Evolutionary conservation across 2,329 filamentous ascomycete genomes (phyloP).

Genomic region (Colletotrichum sp.): DNA sequence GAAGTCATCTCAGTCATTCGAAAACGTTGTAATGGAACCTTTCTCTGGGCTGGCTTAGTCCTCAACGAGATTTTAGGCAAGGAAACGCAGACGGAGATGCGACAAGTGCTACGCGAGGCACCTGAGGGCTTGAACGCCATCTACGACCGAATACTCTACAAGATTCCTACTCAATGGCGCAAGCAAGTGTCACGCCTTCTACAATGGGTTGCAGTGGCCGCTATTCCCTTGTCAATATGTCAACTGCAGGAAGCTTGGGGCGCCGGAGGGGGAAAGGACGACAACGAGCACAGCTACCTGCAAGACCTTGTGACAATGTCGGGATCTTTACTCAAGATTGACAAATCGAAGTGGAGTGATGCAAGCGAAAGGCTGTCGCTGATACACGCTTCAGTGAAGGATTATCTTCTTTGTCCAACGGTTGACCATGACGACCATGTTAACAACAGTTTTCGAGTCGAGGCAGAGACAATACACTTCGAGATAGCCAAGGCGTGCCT

Average conservation of each 20-base stretch:
- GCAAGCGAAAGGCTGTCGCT: no score
- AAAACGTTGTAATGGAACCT: neutral
- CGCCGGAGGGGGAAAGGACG: neutral
- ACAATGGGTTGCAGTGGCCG: neutral
- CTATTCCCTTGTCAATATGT: neutral
- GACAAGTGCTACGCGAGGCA: neutral
- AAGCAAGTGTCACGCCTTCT: neutral
- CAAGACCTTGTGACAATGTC: neutral
- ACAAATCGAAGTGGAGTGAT: no score
- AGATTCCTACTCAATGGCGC: neutral
- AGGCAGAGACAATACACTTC: no score
- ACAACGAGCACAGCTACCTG: neutral
- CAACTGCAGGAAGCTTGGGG: neutral
- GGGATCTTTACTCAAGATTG: neutral
- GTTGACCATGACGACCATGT: no score
- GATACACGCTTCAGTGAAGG: no score
- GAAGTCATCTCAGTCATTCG: neutral
- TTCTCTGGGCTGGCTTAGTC: neutral
- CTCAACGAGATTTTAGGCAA: neutral
- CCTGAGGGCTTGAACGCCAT: neutral
- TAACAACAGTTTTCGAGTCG: no score
- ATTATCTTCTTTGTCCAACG: no score
- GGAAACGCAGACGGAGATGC: neutral
- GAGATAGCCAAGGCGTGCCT: no score
- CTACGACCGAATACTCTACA: fast-evolving